Percentiles rank a stretch among this genome's conserved stretches.
Conservation (phyloP, 192 early-diverging fungal species). For the Coemansia sp. region DNA sequence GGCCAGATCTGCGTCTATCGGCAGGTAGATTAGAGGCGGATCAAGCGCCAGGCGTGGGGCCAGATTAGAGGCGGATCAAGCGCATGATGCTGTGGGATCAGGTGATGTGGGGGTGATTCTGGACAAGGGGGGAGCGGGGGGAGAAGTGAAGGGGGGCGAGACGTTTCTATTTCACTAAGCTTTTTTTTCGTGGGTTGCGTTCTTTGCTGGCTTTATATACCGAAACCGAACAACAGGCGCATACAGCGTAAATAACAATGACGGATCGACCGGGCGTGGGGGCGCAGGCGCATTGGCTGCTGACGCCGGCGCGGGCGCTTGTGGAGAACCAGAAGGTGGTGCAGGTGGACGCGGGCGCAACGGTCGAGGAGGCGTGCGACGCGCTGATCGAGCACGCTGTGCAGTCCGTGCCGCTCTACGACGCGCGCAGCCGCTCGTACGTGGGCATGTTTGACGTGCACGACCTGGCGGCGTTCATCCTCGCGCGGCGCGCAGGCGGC, state of each 20-base stretch:
- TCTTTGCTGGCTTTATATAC: too few relatives aligned
- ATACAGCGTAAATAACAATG: background rate
- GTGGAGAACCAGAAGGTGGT: conserved; percentile 65
- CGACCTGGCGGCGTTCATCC: conserved; percentile 74
- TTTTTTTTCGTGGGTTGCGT: too few relatives aligned
- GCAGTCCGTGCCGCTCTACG: conserved; percentile 79
- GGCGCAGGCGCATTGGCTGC: conserved; percentile 60
- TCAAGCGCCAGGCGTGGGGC: conserved; percentile 22
- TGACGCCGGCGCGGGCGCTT: conserved; percentile 57
- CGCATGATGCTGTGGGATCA: background rate
- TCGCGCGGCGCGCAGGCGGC: conserved; percentile 20
- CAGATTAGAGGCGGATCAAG: conserved; percentile 12
- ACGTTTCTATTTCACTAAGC: too few relatives aligned
- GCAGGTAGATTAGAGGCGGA: too few relatives aligned
- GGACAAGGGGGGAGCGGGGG: background rate
- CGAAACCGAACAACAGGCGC: too few relatives aligned
- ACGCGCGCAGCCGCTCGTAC: conserved; percentile 56
- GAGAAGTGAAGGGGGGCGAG: too few relatives aligned
- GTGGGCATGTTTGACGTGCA: conserved; percentile 88
- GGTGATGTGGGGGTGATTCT: background rate
- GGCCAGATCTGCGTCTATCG: conserved; percentile 24
- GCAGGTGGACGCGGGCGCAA: conserved; percentile 58
- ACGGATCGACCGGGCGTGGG: conserved; percentile 35
- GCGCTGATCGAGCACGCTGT: conserved; percentile 70
- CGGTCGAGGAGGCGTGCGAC: conserved; percentile 72